A percentile compares a stretch with the other conserved stretches of the same genome.
Conservation (phyloP, 345 rosid genomes). For the thale cress (Arabidopsis thaliana) region TAIR10.1 NC_003075.7:12342501-12343000, state of each 20-base stretch:
- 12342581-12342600: background rate
- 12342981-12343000: slow-evolving; percentile 45
- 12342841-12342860: slow-evolving; percentile 13
- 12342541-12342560: slow-evolving; percentile 24
- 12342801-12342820: slow-evolving; percentile 42
- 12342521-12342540: slow-evolving; percentile 5
- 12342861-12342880: slow-evolving; percentile 38
- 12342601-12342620: slow-evolving; percentile 49
- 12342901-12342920: slow-evolving; percentile 47
- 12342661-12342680: slow-evolving; percentile 47
- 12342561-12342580: slow-evolving; percentile 21
- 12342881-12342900: slow-evolving; percentile 42
- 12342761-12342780: slow-evolving; percentile 50
- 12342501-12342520: slow-evolving; percentile 1
- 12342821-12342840: slow-evolving; percentile 54
- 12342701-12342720: slow-evolving; percentile 41
- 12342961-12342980: slow-evolving; percentile 50
- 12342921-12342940: slow-evolving; percentile 36
- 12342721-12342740: slow-evolving; percentile 53
- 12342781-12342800: slow-evolving; percentile 46
- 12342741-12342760: slow-evolving; percentile 62
- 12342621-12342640: slow-evolving; percentile 60
- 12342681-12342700: slow-evolving; percentile 46
- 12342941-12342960: slow-evolving; percentile 33
- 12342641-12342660: slow-evolving; percentile 50